A percentile compares a stretch with the other conserved stretches of the same genome.
phyloP scores from a whole-genome alignment of 129 eudicot species.

The Lactuca sativa region DNA sequence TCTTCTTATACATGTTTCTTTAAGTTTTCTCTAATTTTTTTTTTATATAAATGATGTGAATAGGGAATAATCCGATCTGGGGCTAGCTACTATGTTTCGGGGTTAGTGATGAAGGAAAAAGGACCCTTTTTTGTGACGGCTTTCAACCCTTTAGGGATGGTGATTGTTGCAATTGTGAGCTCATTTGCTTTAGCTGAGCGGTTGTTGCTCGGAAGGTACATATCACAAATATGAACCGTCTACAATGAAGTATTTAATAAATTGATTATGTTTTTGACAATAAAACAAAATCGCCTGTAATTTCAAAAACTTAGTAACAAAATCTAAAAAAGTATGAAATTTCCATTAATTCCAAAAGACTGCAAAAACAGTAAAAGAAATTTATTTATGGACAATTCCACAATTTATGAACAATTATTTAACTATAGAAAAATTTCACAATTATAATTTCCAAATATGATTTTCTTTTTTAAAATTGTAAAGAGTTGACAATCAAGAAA shows the following conservation, averaged over 20 bases:
- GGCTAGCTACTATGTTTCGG: slow-evolving; percentile 54
- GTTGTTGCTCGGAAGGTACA: slow-evolving; percentile 59
- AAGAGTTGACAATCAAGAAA: no score
- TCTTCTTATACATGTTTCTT: not conserved
- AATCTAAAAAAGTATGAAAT: no score
- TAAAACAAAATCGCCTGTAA: not conserved
- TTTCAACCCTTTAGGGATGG: slow-evolving; percentile 64
- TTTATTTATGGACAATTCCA: not conserved
- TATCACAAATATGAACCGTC: not conserved
- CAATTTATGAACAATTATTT: no score
- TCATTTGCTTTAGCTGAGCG: slow-evolving; percentile 50
- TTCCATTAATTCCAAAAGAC: not conserved
- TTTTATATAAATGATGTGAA: slow-evolving; percentile 1
- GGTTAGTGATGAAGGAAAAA: slow-evolving; percentile 51
- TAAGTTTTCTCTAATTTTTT: not conserved
- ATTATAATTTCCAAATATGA: no score
- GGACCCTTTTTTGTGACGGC: slow-evolving; percentile 71
- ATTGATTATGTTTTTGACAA: not conserved
- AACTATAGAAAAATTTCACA: no score
- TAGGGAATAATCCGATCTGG: slow-evolving; percentile 68
- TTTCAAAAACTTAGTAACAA: no score
- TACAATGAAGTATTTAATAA: not conserved
- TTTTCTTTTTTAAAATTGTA: no score
- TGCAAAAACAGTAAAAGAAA: no score
- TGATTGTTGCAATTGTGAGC: slow-evolving; percentile 60